Evolutionary conservation across 352 stramenopile species (phyloP).

Genomic region (Phytopythium helicoides): DNA sequence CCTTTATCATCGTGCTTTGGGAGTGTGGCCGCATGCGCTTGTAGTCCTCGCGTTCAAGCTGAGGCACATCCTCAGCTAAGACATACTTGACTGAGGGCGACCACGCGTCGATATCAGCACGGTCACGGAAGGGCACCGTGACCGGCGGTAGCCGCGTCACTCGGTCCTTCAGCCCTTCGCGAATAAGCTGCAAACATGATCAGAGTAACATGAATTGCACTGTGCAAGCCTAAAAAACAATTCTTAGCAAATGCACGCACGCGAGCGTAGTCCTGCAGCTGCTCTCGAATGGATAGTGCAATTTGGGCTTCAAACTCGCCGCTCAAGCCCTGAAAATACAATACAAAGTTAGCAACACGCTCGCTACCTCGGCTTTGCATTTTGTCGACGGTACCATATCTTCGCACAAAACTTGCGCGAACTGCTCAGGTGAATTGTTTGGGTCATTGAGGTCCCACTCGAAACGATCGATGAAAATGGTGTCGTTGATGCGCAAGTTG

Average conservation of each 20-base stretch:
- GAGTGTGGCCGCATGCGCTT: slow-evolving; percentile 74
- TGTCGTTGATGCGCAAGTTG: slow-evolving; percentile 80
- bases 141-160: slow-evolving; percentile 60
- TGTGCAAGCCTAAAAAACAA: neutral
- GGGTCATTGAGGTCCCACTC: slow-evolving; percentile 78
- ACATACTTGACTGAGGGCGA: slow-evolving; percentile 74
- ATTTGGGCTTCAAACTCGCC: slow-evolving; percentile 80
- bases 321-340: slow-evolving; percentile 46
- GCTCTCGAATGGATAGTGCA: slow-evolving; percentile 73
- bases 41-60: slow-evolving; percentile 75
- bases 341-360: neutral
- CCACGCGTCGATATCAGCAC: slow-evolving; percentile 56
- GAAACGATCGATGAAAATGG: slow-evolving; percentile 78
- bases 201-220: slow-evolving; percentile 4
- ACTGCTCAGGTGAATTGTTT: slow-evolving; percentile 64
- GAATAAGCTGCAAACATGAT: slow-evolving; percentile 47
- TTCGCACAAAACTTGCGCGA: slow-evolving; percentile 63
- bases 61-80: slow-evolving; percentile 66
- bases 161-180: slow-evolving; percentile 61
- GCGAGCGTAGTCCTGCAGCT: slow-evolving; percentile 71
- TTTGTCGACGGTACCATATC: slow-evolving; percentile 40
- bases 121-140: slow-evolving; percentile 53
- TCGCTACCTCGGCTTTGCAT: slow-evolving; percentile 4
- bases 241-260: slow-evolving; percentile 18
- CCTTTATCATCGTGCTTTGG: slow-evolving; percentile 38